phyloP scores from a whole-genome alignment of 2,329 filamentous ascomycete genomes.

The Colletotrichum tanaceti region DNA sequence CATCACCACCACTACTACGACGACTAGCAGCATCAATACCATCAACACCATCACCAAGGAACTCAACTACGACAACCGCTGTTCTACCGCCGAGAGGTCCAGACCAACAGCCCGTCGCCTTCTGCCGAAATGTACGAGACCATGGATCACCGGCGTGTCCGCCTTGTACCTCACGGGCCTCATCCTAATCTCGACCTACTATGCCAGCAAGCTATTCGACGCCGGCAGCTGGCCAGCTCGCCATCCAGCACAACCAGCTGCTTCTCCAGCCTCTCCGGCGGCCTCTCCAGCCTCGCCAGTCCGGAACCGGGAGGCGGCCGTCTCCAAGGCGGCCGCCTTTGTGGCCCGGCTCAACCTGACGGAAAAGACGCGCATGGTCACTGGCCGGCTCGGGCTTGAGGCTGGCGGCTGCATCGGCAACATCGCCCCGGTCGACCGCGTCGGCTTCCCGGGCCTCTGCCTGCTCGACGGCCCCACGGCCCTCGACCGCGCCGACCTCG shows the following conservation, averaged over 20 bases:
- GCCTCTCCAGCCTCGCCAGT: conserved; percentile 23
- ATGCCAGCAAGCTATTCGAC: conserved; percentile 38
- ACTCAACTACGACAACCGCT: conserved; percentile 1
- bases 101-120: not conserved
- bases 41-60: not conserved
- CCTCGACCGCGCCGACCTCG: conserved; percentile 59
- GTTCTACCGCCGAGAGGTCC: not conserved
- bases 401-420: conserved; percentile 77
- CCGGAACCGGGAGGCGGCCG: conserved; percentile 72
- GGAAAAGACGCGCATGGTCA: conserved; percentile 84
- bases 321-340: conserved; percentile 75
- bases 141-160: conserved; percentile 31
- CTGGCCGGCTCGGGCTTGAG: conserved; percentile 78
- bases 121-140: conserved; percentile 25
- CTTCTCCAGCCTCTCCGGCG: conserved; percentile 20
- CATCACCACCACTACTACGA: too few species aligned
- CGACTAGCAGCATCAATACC: too few species aligned
- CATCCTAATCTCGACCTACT: conserved; percentile 39
- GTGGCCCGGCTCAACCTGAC: conserved; percentile 76
- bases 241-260: conserved; percentile 29
- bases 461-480: conserved; percentile 86
- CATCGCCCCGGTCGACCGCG: conserved; percentile 64
- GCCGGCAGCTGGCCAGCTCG: conserved; percentile 38
- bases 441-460: conserved; percentile 78
- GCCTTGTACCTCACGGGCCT: conserved; percentile 39